Evolutionary conservation across 192 early-diverging fungal genomes (phyloP), one percentile per base, ranked within the genome.

Genomic region (Mortierella claussenii): DNA sequence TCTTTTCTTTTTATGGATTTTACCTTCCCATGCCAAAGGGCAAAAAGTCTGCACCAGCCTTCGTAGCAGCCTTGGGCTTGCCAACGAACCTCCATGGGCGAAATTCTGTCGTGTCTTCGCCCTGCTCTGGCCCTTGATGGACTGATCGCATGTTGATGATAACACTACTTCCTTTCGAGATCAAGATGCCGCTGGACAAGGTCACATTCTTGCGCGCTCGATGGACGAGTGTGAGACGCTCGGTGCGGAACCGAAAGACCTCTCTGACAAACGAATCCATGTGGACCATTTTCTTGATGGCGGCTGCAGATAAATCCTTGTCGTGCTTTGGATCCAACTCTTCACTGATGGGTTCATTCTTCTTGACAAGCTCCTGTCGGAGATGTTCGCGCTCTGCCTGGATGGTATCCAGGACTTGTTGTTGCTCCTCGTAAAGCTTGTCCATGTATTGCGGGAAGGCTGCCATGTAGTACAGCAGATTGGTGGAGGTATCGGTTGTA

Each of bases 201-300:
- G 53, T 76, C 2, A 65, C 27, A 54, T 63, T 65, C 55, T 66
- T 68, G 48, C 74, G 81, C 11, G 71, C 62, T 3, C 42, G 28
- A 40, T 66, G 70, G 15, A 12, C 20, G 34, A 80, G 27, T 0
- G 17, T 54, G 34, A 78, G 31, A 11, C 51, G 67, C 10, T 53
- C 46, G 0, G 61, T 69, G 23, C 78, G 51, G 34, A 42, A 63
- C 34, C 82, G 50, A 30, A 83, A 69, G 4, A 73, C 53, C 42
- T 83, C 82, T 28, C 82, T 62, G 5, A 80, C 31, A 45, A 73
- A 80, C 6, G 73, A 78, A 31, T 83, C 82, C 53, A 83, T 65
- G 30, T 83, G 66, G 11, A 78, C 78, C 63, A 83, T 55, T 11
- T 53, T 66, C 60, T 68, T 78, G 60, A 83, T 27, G 17, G 71